Evolutionary conservation across 208 protist genomes (phyloP).

Genomic region (Trypanosoma conorhini): DNA sequence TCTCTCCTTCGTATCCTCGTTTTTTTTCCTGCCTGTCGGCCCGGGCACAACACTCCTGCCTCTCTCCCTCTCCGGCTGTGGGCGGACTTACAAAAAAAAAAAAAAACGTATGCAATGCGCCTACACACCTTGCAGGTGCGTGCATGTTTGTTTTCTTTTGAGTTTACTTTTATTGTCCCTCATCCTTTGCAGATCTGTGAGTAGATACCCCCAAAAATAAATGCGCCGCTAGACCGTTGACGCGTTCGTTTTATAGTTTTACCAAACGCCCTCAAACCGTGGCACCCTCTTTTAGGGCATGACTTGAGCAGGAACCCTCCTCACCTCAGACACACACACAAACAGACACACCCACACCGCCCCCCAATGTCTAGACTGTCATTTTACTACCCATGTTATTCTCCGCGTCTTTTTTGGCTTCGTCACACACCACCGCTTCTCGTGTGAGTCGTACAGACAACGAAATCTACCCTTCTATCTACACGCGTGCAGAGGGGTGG

Average conservation of each 20-base stretch:
- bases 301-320: background rate
- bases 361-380: background rate
- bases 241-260: background rate
- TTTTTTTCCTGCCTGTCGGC: too few species aligned
- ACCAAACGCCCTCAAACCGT: background rate
- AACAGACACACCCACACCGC: background rate
- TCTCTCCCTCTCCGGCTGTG: too few species aligned
- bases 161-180: background rate
- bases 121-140: too few species aligned
- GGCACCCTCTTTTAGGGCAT: background rate
- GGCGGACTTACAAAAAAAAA: too few species aligned
- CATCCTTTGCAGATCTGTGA: background rate
- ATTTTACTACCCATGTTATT: background rate
- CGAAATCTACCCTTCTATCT: background rate
- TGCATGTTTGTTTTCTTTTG: background rate
- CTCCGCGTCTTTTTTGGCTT: conserved; percentile 1
- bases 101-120: too few species aligned
- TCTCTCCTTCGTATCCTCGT: background rate
- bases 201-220: too few species aligned
- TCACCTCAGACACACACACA: background rate
- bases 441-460: too few species aligned
- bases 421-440: background rate
- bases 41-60: too few species aligned
- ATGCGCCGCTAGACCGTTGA: background rate
- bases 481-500: background rate